Conservation (phyloP, 495 filamentous ascomycete genomes). For the Xylaria palmicola region DNA sequence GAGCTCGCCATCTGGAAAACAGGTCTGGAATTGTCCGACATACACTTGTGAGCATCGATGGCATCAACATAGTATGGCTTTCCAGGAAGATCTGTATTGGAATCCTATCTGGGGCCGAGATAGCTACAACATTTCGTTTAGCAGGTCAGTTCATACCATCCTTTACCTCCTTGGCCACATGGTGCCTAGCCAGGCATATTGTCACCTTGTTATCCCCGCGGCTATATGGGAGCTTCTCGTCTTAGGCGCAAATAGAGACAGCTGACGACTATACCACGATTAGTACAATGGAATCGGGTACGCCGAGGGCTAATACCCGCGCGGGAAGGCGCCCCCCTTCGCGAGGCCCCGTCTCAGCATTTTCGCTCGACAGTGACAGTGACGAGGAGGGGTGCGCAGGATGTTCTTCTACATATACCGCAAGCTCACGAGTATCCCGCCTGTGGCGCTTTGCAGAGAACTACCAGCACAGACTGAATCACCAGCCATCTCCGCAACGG, state of each 20-base stretch:
- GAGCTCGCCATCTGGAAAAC: neutral
- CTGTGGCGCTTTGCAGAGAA: neutral
- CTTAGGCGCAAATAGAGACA: no score
- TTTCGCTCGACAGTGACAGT: constrained; percentile 24
- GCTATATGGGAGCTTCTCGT: no score
- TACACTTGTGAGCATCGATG: no score
- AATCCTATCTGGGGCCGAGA: constrained; percentile 26
- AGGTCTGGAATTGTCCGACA: neutral
- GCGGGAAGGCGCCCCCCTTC: neutral
- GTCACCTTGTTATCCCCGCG: no score
- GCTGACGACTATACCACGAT: no score
- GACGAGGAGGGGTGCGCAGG: neutral
- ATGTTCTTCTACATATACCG: neutral
- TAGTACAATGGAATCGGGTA: no score
- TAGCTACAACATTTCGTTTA: constrained; percentile 18
- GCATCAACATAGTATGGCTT: neutral
- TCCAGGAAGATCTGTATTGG: neutral
- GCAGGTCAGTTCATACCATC: no score
- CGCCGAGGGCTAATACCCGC: neutral
- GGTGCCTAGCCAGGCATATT: no score
- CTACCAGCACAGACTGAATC: neutral
- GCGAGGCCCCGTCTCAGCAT: constrained; percentile 16
- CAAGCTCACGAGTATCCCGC: neutral
- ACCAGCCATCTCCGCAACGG: neutral
- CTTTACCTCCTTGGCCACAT: no score